Base-by-base conservation (phyloP, 495 filamentous ascomycete genomes). In the Penicillium herquei region DNA sequence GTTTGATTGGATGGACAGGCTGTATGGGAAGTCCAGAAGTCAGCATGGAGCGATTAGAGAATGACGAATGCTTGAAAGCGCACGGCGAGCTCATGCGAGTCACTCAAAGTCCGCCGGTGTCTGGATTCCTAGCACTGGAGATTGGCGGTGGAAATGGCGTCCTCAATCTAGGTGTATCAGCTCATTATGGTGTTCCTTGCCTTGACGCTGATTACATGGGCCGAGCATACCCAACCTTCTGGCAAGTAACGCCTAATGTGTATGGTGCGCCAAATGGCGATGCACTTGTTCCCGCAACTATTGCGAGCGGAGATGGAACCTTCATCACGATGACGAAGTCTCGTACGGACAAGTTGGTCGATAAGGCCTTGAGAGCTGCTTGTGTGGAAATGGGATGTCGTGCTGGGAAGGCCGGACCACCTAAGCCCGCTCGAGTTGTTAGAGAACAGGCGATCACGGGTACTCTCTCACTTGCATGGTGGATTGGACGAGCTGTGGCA, bases 401-500 rank as follows among this genome's bases (percentile, higher is more conserved):
- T 10, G 63, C 70, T 14, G 70, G 71, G 5, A 63, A 58, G 47
- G 58, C 72, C 9, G 68, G 63, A 1, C 54, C 59, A 17, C 73
- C 73, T 0, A 67, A 69, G 18, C 66, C 53, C 0, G 63, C 63
- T 9, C 55, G 68, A 13, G 47, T 53, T 12, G 65, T 76, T 0
- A 48, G 61, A 9, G 52, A 70, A 2, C 65, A 69, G 39, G 66
- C 64, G 0, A 63, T 78, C 26, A 62, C 67, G 1, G 72, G 76
- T 52, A 75, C 71, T 2, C 59, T 73, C 9, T 75, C 71, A n/a
- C 63, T 68, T 39, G 73, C 75, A 6, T 79, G 76, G 76, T 56
- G 66, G 47, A 75, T 79, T 32, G 75, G 73, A 21, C 71, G 83
- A 8, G 80, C 80, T 1, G 76, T 85, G 9, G 77, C 73, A 1